Percentiles rank a stretch among this genome's conserved stretches.
Evolutionary conservation across 208 protist genomes (phyloP).

Genomic region (Leishmania amazonensis): DNA sequence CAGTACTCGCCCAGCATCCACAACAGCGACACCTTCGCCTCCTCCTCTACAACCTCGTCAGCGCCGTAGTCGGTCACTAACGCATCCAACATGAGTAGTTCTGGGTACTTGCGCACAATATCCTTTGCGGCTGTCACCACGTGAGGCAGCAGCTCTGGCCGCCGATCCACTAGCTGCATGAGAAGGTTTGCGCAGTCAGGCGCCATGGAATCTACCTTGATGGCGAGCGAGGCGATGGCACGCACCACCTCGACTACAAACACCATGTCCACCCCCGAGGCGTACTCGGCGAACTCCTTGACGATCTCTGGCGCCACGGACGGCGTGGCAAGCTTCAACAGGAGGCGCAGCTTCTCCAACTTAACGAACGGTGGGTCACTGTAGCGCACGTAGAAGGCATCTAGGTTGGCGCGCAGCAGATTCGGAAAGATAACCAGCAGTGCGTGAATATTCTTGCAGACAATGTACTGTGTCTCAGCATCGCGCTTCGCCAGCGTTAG

Average conservation of each 20-base stretch:
- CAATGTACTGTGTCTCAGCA: slow-evolving; percentile 98
- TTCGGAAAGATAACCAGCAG: slow-evolving; percentile 97
- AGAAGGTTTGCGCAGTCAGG: slow-evolving; percentile 92
- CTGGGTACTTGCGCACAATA: slow-evolving; percentile 85
- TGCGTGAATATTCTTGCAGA: slow-evolving; percentile 98
- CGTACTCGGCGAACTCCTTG: slow-evolving; percentile 98
- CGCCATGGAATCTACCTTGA: slow-evolving; percentile 97
- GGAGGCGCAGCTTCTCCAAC: slow-evolving; percentile 99
- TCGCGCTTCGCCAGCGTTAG: slow-evolving; percentile 84
- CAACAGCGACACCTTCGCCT: slow-evolving; percentile 98
- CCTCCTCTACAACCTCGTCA: slow-evolving; percentile 95
- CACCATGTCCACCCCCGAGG: slow-evolving; percentile 97
- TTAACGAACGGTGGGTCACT: slow-evolving; percentile 99
- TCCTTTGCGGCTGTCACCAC: slow-evolving; percentile 86
- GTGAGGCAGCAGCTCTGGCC: slow-evolving; percentile 66
- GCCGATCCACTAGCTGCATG: slow-evolving; percentile 56
- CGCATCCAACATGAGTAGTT: slow-evolving; percentile 68
- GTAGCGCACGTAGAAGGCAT: slow-evolving; percentile 99
- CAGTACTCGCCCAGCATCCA: slow-evolving; percentile 99
- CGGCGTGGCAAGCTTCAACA: slow-evolving; percentile 97
- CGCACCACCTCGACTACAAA: slow-evolving; percentile 98
- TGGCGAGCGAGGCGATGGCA: slow-evolving; percentile 97
- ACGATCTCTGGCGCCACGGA: slow-evolving; percentile 93
- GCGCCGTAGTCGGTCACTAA: slow-evolving; percentile 72
- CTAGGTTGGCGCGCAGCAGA: slow-evolving; percentile 89